Percentiles rank a stretch among this genome's conserved stretches.
These are phyloP conservation scores for Cyclospora cayetanensis DNA, from an alignment of 169 alveolate species.

Conservation along the genomic window DNA sequence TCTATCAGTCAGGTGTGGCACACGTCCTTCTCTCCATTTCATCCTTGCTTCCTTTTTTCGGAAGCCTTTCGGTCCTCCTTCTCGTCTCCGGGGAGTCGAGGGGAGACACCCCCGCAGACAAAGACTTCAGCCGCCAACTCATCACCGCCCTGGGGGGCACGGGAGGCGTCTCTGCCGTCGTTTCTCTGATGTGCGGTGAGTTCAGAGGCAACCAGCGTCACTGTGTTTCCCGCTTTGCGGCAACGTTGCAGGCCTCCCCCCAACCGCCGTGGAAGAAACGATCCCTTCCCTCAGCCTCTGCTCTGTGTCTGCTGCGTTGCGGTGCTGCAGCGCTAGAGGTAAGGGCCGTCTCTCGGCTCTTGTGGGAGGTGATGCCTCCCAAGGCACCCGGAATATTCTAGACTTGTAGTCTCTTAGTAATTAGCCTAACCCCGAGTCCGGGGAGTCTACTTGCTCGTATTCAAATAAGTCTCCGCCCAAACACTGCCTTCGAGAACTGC, in stretches of 20 bases:
- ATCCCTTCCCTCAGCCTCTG: too few species aligned
- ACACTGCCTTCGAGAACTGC: too few species aligned
- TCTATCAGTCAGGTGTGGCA: not conserved
- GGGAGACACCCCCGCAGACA: not conserved
- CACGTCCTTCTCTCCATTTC: not conserved
- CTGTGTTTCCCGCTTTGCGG: too few species aligned
- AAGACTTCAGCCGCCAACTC: not conserved
- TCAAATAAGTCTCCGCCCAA: too few species aligned
- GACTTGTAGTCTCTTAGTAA: too few species aligned
- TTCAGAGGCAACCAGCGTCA: too few species aligned
- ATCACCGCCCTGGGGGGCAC: not conserved
- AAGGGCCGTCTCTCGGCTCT: not conserved
- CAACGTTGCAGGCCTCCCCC: too few species aligned
- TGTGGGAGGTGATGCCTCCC: slow-evolving; percentile 29
- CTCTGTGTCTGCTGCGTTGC: too few species aligned
- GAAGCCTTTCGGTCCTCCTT: not conserved
- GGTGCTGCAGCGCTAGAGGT: not conserved
- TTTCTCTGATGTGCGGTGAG: not conserved
- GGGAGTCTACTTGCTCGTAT: too few species aligned
- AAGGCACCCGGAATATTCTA: too few species aligned
- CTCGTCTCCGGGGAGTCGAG: not conserved
- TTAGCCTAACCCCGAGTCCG: too few species aligned
- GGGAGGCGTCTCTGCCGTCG: not conserved
- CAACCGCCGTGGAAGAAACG: too few species aligned
- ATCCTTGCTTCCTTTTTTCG: not conserved